Conservation (phyloP, 192 early-diverging fungal genomes). For the Glomus cerebriforme region DNA sequence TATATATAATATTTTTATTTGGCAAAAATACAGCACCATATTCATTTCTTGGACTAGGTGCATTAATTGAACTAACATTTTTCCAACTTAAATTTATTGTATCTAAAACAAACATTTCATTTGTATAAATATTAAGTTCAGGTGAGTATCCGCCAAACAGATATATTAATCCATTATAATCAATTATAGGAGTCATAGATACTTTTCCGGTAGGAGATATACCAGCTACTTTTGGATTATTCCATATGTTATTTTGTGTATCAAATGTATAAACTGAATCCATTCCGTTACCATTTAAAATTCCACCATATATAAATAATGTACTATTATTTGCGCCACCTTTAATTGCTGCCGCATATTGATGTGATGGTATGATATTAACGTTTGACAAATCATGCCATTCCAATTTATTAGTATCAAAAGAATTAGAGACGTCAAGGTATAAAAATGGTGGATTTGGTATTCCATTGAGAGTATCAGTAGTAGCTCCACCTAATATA, state of each 20-base stretch:
- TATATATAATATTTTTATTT: background rate
- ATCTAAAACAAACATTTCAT: background rate
- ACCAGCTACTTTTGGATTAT: background rate
- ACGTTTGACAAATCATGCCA: background rate
- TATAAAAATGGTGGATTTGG: background rate
- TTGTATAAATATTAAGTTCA: background rate
- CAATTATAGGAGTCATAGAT: background rate
- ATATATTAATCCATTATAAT: background rate
- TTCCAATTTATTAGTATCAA: background rate
- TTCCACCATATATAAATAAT: conserved; percentile 3
- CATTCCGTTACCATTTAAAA: no score
- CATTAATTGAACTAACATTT: background rate
- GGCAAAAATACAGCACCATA: background rate
- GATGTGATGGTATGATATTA: background rate
- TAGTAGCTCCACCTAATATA: background rate
- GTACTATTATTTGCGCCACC: background rate
- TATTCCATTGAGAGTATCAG: background rate
- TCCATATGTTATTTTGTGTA: background rate
- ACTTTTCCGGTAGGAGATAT: background rate
- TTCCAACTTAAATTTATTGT: background rate
- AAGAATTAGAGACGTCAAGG: background rate
- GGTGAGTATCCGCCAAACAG: background rate
- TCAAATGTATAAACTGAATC: background rate
- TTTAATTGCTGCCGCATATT: background rate
- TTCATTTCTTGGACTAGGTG: background rate